Evolutionary conservation across 345 rosid genomes (phyloP).

Genomic region (Nephelium lappaceum): DNA sequence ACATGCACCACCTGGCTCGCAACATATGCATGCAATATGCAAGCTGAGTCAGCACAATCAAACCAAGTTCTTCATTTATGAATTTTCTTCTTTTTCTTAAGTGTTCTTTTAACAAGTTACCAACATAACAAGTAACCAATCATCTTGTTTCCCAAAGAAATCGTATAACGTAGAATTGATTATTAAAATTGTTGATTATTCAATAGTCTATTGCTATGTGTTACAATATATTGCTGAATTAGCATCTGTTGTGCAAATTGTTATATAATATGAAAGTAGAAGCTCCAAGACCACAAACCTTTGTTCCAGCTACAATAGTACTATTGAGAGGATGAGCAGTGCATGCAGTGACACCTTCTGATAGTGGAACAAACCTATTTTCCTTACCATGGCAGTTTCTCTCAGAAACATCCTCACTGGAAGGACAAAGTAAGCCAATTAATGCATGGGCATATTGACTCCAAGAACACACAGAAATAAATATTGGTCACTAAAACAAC

Average conservation of each 20-base stretch:
- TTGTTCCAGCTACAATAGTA: conserved; percentile 79
- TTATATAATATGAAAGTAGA: conserved; percentile 3
- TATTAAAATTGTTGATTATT: too few species aligned
- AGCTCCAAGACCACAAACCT: conserved; percentile 46
- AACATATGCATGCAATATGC: not conserved
- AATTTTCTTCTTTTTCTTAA: too few species aligned
- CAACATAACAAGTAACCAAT: not conserved
- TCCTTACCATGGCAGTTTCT: conserved; percentile 31
- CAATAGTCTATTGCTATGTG: not conserved
- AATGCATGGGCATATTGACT: conserved; percentile 1
- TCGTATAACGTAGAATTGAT: not conserved
- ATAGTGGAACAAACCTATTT: conserved; percentile 73
- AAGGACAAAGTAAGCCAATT: not conserved
- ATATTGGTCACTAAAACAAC: not conserved
- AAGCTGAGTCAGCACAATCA: not conserved
- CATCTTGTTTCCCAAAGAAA: not conserved
- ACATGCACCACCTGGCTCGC: not conserved
- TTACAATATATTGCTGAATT: not conserved
- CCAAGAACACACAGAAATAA: not conserved
- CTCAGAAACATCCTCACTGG: conserved; percentile 49
- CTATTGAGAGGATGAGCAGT: conserved; percentile 77
- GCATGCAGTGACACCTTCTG: conserved; percentile 71
- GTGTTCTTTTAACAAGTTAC: not conserved
- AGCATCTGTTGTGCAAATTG: not conserved
- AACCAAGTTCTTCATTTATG: too few species aligned